These are phyloP conservation scores for Acacia melanoxylon DNA, from an alignment of 306 rosid species.

Conservation along the genomic window DNA sequence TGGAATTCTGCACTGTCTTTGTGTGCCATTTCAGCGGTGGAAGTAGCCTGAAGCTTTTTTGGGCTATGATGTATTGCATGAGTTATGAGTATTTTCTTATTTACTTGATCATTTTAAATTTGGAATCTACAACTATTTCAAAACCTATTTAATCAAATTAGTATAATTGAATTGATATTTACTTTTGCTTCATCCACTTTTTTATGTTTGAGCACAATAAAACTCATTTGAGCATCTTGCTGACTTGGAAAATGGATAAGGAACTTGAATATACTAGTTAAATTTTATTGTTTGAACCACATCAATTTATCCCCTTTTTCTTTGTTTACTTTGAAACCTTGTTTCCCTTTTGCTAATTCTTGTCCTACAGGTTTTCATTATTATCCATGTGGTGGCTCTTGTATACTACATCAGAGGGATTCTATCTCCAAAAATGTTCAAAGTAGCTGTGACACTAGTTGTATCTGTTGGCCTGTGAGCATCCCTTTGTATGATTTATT, in stretches of 20 bases:
- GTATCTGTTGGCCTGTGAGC: constrained; percentile 87
- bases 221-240: not conserved
- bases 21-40: not conserved
- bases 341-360: constrained; percentile 30
- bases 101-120: not conserved
- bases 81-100: not conserved
- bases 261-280: no score
- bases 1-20: not conserved
- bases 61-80: not conserved
- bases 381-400: constrained; percentile 94
- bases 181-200: not conserved
- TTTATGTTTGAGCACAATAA: not conserved
- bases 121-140: not conserved
- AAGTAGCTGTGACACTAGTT: constrained; percentile 82
- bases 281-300: not conserved
- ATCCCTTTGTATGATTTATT: constrained; percentile 29
- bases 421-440: constrained; percentile 92
- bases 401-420: constrained; percentile 91
- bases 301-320: not conserved
- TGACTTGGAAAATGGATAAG: not conserved
- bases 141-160: not conserved
- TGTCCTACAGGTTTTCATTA: constrained; percentile 79
- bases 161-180: not conserved
- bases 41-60: not conserved
- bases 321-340: constrained; percentile 29